Evolutionary conservation across 1,139 yeast species (phyloP), one percentile per base, ranked within the genome.

Genomic region (Casaregolazyma lundiana): DNA sequence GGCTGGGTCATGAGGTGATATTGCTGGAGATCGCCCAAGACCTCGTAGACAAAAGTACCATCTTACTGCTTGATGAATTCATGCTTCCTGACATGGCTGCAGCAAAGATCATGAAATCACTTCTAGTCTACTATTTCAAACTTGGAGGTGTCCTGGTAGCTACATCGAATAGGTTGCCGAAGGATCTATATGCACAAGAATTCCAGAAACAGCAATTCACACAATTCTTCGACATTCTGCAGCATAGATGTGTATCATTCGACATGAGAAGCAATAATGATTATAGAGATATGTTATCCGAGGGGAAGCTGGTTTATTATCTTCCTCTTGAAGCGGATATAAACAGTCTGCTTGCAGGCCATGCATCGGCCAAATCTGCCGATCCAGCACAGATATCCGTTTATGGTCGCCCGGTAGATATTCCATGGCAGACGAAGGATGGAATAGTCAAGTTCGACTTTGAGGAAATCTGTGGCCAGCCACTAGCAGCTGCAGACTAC

Each of bases 131-230:
- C 61, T 83, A 77, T 64, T 82, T 83, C 68, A 81, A 80, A 56
- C 63, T 83, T 6, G 89, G 90, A 2, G 90, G 90, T 2, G 86
- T 83, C 0, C 63, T 83, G 40, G 81, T 83, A 22, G 87, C 89
- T 1, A 83, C 88, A 1, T 80, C 87, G 1, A 83, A 83, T 54
- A 72, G 84, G 56, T 64, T 82, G 13, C 90, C 89, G 0, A 86
- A 82, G 44, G 64, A 83, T 50, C 68, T 83, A 36, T 83, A 83
- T 55, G 74, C 86, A 1, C 79, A 78, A 9, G 80, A 77, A 45
- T 81, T 82, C 59, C 77, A 79, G 52, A 78, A 77, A 55, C 67
- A 71, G 6, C 79, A 78, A 42, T 81, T 83, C 61, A 70, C 74
- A 46, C 67, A 72, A 9, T 83, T 83, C 62, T 77, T 78, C 38